Percentiles rank a stretch among this genome's conserved stretches.
Evolutionary conservation across 192 early-diverging fungal genomes (phyloP).

Genomic region (Chytriomyces hyalinus): DNA sequence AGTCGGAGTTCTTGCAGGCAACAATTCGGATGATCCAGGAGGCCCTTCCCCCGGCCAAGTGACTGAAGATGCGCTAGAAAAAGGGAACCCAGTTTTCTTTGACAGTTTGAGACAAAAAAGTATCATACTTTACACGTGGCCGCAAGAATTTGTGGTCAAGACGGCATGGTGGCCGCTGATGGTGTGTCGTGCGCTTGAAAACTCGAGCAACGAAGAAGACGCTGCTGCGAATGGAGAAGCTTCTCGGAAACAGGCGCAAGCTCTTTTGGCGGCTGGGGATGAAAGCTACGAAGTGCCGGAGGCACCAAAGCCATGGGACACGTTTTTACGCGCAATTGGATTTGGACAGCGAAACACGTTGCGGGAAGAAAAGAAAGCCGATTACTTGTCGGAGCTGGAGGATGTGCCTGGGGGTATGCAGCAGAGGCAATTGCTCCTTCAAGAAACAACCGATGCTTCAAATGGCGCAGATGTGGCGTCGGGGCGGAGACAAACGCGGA

Average conservation of each 20-base stretch:
- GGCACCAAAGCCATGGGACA: background rate
- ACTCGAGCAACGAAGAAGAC: constrained; percentile 2
- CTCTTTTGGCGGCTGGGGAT: background rate
- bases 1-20: background rate
- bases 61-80: constrained; percentile 11
- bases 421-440: no score
- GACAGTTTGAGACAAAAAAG: constrained; percentile 3
- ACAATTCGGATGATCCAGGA: background rate
- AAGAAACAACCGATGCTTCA: background rate
- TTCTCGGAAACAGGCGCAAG: background rate
- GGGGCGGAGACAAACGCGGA: background rate
- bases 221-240: background rate
- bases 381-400: background rate
- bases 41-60: background rate
- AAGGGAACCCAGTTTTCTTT: constrained; percentile 4
- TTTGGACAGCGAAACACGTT: background rate
- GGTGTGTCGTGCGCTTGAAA: constrained; percentile 31
- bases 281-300: constrained; percentile 14
- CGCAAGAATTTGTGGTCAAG: constrained; percentile 41
- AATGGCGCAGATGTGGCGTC: background rate
- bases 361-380: background rate
- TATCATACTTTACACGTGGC: constrained; percentile 46
- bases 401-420: background rate
- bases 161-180: constrained; percentile 44
- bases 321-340: background rate